A percentile compares a stretch with the other conserved stretches of the same genome.
Evolutionary conservation across 176 grass and related monocot species (phyloP).

Genomic region (Cenchrus fungigraminus): DNA sequence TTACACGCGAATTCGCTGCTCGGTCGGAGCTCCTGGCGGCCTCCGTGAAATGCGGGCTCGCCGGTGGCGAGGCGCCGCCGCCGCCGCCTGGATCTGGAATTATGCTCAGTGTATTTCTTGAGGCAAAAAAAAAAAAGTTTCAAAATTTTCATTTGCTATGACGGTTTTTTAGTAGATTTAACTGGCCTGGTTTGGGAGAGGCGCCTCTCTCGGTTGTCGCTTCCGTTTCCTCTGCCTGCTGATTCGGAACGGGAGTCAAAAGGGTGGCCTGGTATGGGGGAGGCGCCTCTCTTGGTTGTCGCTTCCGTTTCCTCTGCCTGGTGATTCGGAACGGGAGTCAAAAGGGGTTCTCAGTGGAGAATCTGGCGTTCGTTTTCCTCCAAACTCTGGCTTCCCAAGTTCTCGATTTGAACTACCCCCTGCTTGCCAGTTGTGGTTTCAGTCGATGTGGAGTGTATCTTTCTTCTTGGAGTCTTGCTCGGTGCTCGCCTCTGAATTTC

Average conservation of each 20-base stretch:
- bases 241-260: slow-evolving; percentile 23
- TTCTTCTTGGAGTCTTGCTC: slow-evolving; percentile 27
- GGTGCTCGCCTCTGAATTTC: slow-evolving; percentile 6
- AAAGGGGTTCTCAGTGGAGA: slow-evolving; percentile 32
- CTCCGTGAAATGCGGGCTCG: slow-evolving; percentile 45
- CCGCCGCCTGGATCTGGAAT: slow-evolving; percentile 42
- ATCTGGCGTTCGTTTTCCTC: slow-evolving; percentile 19
- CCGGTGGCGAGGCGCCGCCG: not conserved
- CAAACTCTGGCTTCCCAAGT: not conserved
- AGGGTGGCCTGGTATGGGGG: not conserved
- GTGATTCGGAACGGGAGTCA: slow-evolving; percentile 5
- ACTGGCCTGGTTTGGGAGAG: not conserved
- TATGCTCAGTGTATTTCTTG: not conserved
- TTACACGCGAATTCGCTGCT: not conserved
- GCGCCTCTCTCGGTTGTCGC: not conserved
- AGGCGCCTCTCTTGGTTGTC: not conserved
- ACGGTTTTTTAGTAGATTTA: slow-evolving; percentile 2
- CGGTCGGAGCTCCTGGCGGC: not conserved
- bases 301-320: not conserved
- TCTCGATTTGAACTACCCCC: slow-evolving; percentile 13
- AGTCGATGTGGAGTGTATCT: slow-evolving; percentile 9
- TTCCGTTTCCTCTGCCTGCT: not conserved
- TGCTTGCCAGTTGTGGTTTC: slow-evolving; percentile 12
- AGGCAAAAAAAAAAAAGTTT: not conserved
- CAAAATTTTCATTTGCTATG: not conserved